Percentiles rank a stretch among this genome's conserved stretches.
Evolutionary conservation across 2,329 filamentous ascomycete genomes (phyloP).

Genomic region (Mycocentrospora acerina): DNA sequence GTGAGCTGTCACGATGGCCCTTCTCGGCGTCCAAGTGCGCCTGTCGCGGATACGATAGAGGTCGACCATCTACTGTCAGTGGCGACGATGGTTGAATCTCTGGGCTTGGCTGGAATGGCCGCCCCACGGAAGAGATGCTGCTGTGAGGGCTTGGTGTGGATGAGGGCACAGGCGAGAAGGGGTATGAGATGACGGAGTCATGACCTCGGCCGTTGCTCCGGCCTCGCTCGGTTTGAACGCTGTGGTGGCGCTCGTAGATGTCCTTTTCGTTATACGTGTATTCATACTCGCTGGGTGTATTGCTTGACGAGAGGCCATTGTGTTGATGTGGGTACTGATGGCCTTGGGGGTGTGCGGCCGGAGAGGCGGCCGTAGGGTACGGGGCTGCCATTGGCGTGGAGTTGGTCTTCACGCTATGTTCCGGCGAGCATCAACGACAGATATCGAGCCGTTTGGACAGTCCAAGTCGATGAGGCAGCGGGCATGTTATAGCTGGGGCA

Average conservation of each 20-base stretch:
- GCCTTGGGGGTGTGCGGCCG: constrained; percentile 25
- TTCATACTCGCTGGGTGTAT: constrained; percentile 14
- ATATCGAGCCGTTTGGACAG: constrained; percentile 16
- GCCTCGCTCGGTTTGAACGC: constrained; percentile 15
- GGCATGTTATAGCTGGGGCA: constrained; percentile 38
- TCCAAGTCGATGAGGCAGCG: constrained; percentile 22
- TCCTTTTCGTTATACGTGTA: constrained; percentile 31
- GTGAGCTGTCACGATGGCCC: constrained; percentile 18
- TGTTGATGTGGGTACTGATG: constrained; percentile 13
- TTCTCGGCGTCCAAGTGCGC: constrained; percentile 41
- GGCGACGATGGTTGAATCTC: constrained; percentile 16
- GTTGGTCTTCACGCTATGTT: constrained; percentile 22
- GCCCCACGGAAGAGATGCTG: constrained; percentile 31
- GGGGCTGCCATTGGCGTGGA: constrained; percentile 36
- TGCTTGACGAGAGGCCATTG: constrained; percentile 7
- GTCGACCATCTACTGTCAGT: constrained; percentile 6
- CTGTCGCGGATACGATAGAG: constrained; percentile 22
- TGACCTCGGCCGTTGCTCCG: constrained; percentile 31
- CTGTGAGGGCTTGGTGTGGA: constrained; percentile 38
- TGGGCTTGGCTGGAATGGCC: constrained; percentile 16
- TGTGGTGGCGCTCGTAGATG: constrained; percentile 15
- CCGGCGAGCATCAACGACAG: constrained; percentile 28
- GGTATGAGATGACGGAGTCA: constrained; percentile 43
- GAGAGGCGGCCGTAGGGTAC: constrained; percentile 28
- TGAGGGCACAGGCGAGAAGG: constrained; percentile 36